Evolutionary conservation across 164 flowering plant species (phyloP).

Genomic region (Cinnamomum micranthum): DNA sequence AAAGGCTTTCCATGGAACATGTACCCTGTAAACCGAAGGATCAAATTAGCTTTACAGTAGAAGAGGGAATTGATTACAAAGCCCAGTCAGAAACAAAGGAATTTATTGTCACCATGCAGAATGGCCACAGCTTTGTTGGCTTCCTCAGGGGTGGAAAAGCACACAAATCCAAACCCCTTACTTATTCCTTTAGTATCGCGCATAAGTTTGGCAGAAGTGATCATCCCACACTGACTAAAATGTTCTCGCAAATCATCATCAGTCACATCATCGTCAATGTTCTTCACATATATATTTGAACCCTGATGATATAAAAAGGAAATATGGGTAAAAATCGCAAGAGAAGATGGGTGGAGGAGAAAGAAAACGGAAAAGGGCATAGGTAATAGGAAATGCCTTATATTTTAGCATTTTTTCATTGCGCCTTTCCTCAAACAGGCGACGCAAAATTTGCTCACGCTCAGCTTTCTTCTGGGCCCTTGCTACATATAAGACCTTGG

Average conservation of each 20-base stretch:
- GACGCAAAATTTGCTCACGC: constrained; percentile 61
- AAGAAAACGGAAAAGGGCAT: neutral
- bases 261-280: constrained; percentile 62
- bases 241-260: constrained; percentile 59
- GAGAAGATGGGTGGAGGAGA: neutral
- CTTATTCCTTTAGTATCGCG: constrained; percentile 67
- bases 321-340: neutral
- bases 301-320: constrained; percentile 34
- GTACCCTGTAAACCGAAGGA: constrained; percentile 35
- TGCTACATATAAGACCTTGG: constrained; percentile 70
- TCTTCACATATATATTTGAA: constrained; percentile 79
- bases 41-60: neutral
- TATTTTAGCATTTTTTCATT: constrained; percentile 56
- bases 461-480: constrained; percentile 88
- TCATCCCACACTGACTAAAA: constrained; percentile 72
- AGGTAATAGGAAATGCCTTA: constrained; percentile 33
- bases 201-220: constrained; percentile 78
- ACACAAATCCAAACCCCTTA: constrained; percentile 91
- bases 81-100: neutral
- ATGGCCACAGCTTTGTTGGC: constrained; percentile 67
- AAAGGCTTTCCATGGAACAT: constrained; percentile 74
- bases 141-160: constrained; percentile 79
- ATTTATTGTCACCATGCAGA: constrained; percentile 51
- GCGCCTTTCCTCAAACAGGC: constrained; percentile 65
- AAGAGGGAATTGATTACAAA: constrained; percentile 1